Evolutionary conservation across 305 asterid species (phyloP).

Genomic region (Fraxinus baroniana): DNA sequence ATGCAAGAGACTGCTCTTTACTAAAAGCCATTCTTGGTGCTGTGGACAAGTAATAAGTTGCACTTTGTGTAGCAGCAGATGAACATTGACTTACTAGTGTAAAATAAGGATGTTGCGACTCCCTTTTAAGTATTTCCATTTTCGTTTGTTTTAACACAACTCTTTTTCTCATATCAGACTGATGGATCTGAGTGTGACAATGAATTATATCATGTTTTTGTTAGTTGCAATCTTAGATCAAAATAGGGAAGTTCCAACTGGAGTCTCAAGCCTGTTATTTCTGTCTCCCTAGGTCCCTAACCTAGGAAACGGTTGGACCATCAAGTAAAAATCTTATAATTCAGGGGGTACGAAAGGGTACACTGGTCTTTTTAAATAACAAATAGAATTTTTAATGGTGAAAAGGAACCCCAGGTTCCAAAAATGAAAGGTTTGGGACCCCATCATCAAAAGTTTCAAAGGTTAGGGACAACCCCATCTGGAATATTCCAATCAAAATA

Average conservation of each 20-base stretch:
- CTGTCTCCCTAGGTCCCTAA: background rate
- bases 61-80: background rate
- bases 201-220: background rate
- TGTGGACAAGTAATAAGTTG: background rate
- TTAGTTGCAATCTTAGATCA: background rate
- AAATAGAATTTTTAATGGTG: background rate
- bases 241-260: background rate
- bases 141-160: background rate
- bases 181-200: background rate
- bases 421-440: background rate
- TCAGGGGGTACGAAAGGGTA: background rate
- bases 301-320: background rate
- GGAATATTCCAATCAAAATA: background rate
- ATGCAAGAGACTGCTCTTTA: background rate
- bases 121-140: background rate
- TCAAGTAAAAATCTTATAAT: background rate
- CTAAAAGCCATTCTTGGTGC: background rate
- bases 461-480: background rate
- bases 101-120: background rate
- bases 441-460: background rate
- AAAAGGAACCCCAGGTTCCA: background rate
- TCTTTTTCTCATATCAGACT: background rate
- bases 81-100: background rate
- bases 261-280: background rate
- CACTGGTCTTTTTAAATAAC: background rate